phyloP scores from a whole-genome alignment of 345 rosid species.

The Aquilaria sinensis region DNA sequence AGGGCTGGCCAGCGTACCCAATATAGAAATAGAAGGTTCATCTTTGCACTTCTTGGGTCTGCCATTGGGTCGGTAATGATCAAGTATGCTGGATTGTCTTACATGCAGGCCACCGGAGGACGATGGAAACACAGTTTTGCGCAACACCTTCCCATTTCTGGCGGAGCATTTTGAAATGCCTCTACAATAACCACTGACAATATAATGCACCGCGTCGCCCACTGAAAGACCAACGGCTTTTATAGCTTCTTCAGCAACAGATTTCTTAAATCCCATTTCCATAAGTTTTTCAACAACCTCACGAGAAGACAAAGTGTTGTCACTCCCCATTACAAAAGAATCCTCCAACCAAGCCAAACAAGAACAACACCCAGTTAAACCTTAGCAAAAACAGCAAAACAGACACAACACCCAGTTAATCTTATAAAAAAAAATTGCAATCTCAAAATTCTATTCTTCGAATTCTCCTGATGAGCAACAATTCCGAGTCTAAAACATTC shows the following conservation, averaged over 20 bases:
- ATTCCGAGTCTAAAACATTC: too few species aligned
- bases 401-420: too few species aligned
- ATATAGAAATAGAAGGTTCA: slow-evolving; percentile 16
- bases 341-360: not conserved
- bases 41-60: slow-evolving; percentile 23
- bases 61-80: slow-evolving; percentile 41
- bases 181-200: slow-evolving; percentile 33
- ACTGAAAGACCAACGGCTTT: slow-evolving; percentile 53
- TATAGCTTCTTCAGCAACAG: slow-evolving; percentile 46
- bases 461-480: too few species aligned
- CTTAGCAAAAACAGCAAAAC: too few species aligned
- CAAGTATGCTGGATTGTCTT: slow-evolving; percentile 54
- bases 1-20: slow-evolving; percentile 18
- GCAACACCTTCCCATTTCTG: slow-evolving; percentile 17
- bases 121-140: slow-evolving; percentile 25
- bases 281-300: slow-evolving; percentile 36
- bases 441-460: too few species aligned
- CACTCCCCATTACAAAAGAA: slow-evolving; percentile 27
- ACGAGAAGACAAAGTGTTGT: slow-evolving; percentile 16
- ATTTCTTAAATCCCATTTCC: slow-evolving; percentile 69
- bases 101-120: slow-evolving; percentile 19
- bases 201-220: slow-evolving; percentile 43
- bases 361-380: not conserved
- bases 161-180: slow-evolving; percentile 22
- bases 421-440: too few species aligned